Base-by-base conservation (phyloP, 116 monocot species). In the Thalassia testudinum region DNA sequence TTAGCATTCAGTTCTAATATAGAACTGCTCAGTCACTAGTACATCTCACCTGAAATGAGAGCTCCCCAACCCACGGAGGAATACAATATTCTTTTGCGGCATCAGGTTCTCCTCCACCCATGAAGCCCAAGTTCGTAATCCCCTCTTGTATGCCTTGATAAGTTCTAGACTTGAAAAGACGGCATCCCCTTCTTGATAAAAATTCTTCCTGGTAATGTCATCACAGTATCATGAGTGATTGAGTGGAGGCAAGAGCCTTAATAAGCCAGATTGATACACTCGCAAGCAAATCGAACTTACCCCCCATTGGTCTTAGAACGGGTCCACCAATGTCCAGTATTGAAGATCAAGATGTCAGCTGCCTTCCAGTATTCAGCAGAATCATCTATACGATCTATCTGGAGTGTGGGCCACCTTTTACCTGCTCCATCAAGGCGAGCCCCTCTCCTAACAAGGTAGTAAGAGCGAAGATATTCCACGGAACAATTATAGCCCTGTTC, bases 251-350 rank as follows among this genome's bases (percentile, higher is more conserved):
- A 59, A 7, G 17, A 47, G 24, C n/a, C 43, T 43, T 18, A 43
- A 13, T 49, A 53, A 28, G 26, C 3, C n/a, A n/a, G n/a, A n/a
- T n/a, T n/a, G n/a, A n/a, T n/a, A n/a, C n/a, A n/a, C n/a, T n/a
- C n/a, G n/a, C n/a, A n/a, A n/a, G n/a, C n/a, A n/a, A n/a, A n/a
- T n/a, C n/a, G n/a, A n/a, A 57, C 25, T 49, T 78, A 92, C 93
- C 93, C 87, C 49, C 68, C 84, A 17, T 84, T 66, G 56, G 93
- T 87, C 63, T 87, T 87, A 42, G 81, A 78, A 74, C 87, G 92
- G 15, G 72, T 71, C 92, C 92, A 93, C 92, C 92, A 93, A 50
- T 93, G 92, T 26, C 92, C 92, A 37, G 92, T 93, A 53, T 93
- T 93, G 44, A 93, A 93, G 62, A 93, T 63, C 29, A 93, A 63